phyloP scores from a whole-genome alignment of 2,329 filamentous ascomycete genomes.

The Colletotrichum sp. region DNA sequence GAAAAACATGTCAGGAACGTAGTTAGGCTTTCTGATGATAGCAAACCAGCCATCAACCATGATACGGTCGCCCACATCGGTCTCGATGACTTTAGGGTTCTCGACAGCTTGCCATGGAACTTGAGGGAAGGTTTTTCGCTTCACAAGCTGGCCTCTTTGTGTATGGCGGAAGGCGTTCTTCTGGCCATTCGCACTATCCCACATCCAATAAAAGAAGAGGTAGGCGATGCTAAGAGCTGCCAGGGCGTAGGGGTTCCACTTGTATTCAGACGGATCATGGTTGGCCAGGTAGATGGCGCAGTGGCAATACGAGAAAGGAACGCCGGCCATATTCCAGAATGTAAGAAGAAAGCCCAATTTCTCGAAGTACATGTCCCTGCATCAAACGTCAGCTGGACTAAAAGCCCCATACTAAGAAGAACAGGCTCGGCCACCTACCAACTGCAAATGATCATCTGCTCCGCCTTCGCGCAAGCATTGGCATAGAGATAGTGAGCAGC shows the following conservation, averaged over 20 bases:
- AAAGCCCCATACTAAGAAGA: not conserved
- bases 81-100: constrained; percentile 75
- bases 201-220: constrained; percentile 80
- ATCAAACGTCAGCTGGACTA: not conserved
- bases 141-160: constrained; percentile 67
- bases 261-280: constrained; percentile 72
- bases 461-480: constrained; percentile 90
- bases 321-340: constrained; percentile 87
- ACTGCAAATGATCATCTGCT: constrained; percentile 87
- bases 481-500: constrained; percentile 93
- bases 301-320: constrained; percentile 83
- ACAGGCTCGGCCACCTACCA: constrained; percentile 50
- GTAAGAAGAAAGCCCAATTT: constrained; percentile 91
- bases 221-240: constrained; percentile 55
- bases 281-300: constrained; percentile 82
- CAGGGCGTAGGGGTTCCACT: constrained; percentile 69
- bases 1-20: constrained; percentile 55
- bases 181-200: constrained; percentile 83
- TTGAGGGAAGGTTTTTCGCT: constrained; percentile 79
- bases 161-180: constrained; percentile 82
- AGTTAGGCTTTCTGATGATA: constrained; percentile 57
- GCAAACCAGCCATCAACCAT: constrained; percentile 73
- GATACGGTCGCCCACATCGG: constrained; percentile 71
- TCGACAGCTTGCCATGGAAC: constrained; percentile 77
- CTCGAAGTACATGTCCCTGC: constrained; percentile 85